Evolutionary conservation across 2,329 filamentous ascomycete genomes (phyloP).

Genomic region (Neonectria neomacrospora): DNA sequence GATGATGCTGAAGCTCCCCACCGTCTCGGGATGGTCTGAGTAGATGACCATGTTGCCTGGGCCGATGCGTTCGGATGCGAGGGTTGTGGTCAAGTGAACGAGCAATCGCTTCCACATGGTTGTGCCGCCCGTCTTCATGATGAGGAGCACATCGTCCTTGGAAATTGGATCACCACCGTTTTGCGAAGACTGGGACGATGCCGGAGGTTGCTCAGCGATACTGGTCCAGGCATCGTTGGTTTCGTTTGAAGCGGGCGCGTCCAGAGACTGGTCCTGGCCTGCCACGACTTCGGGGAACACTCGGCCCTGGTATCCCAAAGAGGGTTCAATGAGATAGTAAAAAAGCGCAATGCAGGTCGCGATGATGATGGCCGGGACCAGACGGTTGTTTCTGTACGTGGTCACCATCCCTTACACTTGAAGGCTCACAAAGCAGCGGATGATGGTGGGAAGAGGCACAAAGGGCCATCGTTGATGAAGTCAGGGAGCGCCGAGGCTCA

Average conservation of each 20-base stretch:
- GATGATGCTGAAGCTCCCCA: conserved; percentile 36
- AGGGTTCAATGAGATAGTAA: conserved; percentile 34
- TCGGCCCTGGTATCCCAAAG: conserved; percentile 20
- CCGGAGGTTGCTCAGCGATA: neutral
- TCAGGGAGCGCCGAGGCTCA: neutral
- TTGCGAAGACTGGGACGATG: neutral
- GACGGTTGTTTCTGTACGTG: conserved; percentile 41
- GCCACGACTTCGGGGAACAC: neutral
- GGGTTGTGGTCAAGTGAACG: conserved; percentile 36
- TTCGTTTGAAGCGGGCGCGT: neutral
- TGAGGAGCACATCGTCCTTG: conserved; percentile 38
- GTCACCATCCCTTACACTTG: conserved; percentile 26
- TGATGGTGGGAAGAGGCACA: neutral
- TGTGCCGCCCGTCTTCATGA: conserved; percentile 43
- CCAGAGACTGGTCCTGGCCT: neutral
- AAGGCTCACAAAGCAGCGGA: neutral
- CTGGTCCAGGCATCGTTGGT: neutral
- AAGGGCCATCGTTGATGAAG: neutral
- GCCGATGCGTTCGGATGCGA: conserved; percentile 27
- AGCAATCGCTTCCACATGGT: conserved; percentile 43
- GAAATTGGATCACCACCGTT: neutral
- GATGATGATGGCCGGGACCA: conserved; percentile 39
- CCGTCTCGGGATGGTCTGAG: conserved; percentile 34
- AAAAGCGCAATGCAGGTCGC: conserved; percentile 32
- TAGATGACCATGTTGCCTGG: conserved; percentile 38